phyloP scores from a whole-genome alignment of 1,139 yeast genomes.

The Yamadazyma sp. region DNA sequence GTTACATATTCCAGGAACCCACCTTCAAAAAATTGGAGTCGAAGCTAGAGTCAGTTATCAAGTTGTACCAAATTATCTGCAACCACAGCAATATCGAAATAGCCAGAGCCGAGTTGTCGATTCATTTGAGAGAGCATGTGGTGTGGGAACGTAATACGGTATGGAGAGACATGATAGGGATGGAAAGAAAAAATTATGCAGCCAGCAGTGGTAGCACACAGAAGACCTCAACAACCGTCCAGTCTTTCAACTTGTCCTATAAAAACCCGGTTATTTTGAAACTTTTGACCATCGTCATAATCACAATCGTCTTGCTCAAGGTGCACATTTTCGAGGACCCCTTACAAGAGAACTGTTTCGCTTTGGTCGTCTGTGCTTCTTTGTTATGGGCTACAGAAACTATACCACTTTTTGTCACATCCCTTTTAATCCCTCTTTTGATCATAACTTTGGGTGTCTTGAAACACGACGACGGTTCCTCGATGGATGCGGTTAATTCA shows the following conservation, averaged over 20 bases:
- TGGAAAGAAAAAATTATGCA: constrained; percentile 65
- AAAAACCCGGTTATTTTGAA: constrained; percentile 47
- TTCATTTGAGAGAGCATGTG: constrained; percentile 67
- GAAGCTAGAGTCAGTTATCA: constrained; percentile 35
- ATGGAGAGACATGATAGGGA: constrained; percentile 91
- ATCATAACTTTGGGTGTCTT: constrained; percentile 73
- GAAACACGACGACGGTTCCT: constrained; percentile 51
- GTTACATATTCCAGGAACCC: constrained; percentile 34
- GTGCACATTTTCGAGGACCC: constrained; percentile 58
- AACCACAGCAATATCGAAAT: constrained; percentile 44
- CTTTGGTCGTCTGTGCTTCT: constrained; percentile 67
- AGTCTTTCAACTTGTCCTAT: constrained; percentile 38
- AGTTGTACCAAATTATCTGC: constrained; percentile 43
- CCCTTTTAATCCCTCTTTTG: constrained; percentile 76
- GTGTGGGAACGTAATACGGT: constrained; percentile 94
- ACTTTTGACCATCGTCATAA: constrained; percentile 39
- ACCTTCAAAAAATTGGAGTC: constrained; percentile 49
- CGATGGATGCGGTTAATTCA: constrained; percentile 64
- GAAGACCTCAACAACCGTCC: constrained; percentile 12
- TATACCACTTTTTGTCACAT: constrained; percentile 82
- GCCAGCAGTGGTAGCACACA: constrained; percentile 23
- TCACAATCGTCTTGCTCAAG: constrained; percentile 50
- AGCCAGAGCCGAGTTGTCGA: constrained; percentile 52
- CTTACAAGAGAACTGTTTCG: constrained; percentile 66
- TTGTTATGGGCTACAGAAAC: constrained; percentile 85